Percentiles rank a stretch among this genome's conserved stretches.
Evolutionary conservation across 1,139 yeast species (phyloP).

Genomic region (Hemisphaericaspora xylofermentans): DNA sequence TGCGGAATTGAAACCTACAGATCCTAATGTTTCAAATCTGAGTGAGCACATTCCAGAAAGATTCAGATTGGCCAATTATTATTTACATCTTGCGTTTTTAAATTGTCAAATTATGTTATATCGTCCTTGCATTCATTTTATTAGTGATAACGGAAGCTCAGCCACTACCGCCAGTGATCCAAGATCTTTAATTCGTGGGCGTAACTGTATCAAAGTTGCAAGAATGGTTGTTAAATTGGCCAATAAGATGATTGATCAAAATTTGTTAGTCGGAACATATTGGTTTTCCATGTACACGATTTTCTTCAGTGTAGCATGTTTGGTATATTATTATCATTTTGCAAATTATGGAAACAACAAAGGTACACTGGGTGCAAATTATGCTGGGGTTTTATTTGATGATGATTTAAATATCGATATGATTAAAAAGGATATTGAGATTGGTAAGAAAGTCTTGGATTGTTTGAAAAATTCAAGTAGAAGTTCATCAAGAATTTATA

Average conservation of each 20-base stretch:
- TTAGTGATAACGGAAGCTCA: constrained; percentile 49
- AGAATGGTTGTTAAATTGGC: constrained; percentile 82
- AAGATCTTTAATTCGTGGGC: constrained; percentile 62
- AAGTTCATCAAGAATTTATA: constrained; percentile 79
- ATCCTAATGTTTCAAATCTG: constrained; percentile 38
- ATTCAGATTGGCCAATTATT: constrained; percentile 70
- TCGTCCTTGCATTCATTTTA: constrained; percentile 88
- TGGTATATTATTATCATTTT: constrained; percentile 82
- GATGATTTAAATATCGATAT: constrained; percentile 66
- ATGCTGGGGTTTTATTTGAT: constrained; percentile 50
- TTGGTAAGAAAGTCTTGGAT: constrained; percentile 74
- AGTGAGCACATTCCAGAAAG: constrained; percentile 51
- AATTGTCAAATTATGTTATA: constrained; percentile 84
- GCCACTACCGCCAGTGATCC: constrained; percentile 45
- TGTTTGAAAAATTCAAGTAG: constrained; percentile 69
- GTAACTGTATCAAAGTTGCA: constrained; percentile 83
- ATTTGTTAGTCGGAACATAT: constrained; percentile 80
- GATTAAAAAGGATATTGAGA: constrained; percentile 75
- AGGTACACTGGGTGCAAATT: constrained; percentile 33
- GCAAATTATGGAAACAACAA: constrained; percentile 35
- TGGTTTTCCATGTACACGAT: constrained; percentile 93
- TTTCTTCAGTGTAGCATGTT: constrained; percentile 87
- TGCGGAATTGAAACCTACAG: constrained; percentile 69
- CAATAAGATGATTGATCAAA: constrained; percentile 73
- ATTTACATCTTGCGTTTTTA: constrained; percentile 74